A percentile compares a stretch with the other conserved stretches of the same genome.
phyloP scores from a whole-genome alignment of 805 yeast genomes.

The Sungouiozyma intestinalis region DNA sequence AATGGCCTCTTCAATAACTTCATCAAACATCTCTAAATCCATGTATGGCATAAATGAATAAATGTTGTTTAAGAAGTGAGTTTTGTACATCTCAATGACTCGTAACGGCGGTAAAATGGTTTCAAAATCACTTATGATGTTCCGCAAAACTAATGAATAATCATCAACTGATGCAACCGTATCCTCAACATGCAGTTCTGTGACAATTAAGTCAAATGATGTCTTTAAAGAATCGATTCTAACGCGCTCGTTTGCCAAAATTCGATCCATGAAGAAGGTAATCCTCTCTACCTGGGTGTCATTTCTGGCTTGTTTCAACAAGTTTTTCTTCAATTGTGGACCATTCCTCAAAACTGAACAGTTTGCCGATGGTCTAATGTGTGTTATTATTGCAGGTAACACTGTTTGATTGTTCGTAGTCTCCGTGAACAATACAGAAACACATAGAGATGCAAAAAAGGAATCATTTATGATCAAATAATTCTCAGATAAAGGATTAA shows the following conservation, averaged over 20 bases:
- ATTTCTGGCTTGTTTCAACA: constrained; percentile 11
- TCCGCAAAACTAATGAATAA: constrained; percentile 19
- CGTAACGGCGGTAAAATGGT: constrained; percentile 18
- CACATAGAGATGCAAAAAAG: constrained; percentile 17
- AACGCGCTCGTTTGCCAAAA: constrained; percentile 9
- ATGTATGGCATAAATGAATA: constrained; percentile 22
- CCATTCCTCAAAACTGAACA: constrained; percentile 4
- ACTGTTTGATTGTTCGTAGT: constrained; percentile 7
- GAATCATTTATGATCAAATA: constrained; percentile 22
- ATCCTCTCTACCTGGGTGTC: constrained; percentile 15
- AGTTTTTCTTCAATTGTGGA: constrained; percentile 13
- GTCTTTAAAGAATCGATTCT: neutral
- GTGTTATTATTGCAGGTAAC: constrained; percentile 17
- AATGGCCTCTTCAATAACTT: constrained; percentile 14
- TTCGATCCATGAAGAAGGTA: constrained; percentile 17
- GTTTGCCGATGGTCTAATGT: constrained; percentile 7
- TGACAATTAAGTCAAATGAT: neutral
- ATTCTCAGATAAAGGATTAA: constrained; percentile 25
- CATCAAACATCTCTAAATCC: constrained; percentile 20
- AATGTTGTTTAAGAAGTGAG: constrained; percentile 20
- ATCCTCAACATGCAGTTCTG: constrained; percentile 18
- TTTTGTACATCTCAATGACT: constrained; percentile 16
- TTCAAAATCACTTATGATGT: constrained; percentile 15
- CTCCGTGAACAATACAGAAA: constrained; percentile 16
- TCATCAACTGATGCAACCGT: constrained; percentile 8